Conservation (phyloP, 164 flowering plant species). For the Santalum album region DNA sequence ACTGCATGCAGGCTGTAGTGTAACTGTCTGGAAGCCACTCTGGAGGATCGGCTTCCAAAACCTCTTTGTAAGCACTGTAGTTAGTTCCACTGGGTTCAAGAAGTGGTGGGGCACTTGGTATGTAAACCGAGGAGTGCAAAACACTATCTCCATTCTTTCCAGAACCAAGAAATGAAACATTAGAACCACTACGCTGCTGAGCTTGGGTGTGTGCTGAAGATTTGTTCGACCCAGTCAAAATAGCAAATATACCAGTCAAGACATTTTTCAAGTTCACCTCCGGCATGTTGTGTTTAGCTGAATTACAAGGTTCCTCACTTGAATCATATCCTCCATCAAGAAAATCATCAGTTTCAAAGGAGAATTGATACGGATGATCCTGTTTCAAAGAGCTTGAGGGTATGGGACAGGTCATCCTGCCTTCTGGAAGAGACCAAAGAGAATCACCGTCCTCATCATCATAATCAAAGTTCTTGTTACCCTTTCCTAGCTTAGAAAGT, state of each 20-base stretch:
- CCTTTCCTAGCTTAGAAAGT: constrained; percentile 36
- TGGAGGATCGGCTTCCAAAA: constrained; percentile 85
- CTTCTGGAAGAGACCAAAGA: constrained; percentile 30
- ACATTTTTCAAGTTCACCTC: constrained; percentile 87
- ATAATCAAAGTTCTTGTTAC: constrained; percentile 16
- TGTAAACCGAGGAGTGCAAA: constrained; percentile 70
- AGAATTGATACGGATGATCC: constrained; percentile 24
- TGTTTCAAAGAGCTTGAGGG: constrained; percentile 27
- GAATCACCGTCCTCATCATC: constrained; percentile 31
- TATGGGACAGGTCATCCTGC: constrained; percentile 6
- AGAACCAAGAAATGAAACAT: constrained; percentile 65
- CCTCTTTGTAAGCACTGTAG: constrained; percentile 55
- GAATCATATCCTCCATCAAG: constrained; percentile 54
- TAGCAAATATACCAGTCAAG: constrained; percentile 65
- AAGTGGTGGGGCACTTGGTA: constrained; percentile 97
- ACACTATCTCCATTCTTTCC: constrained; percentile 75
- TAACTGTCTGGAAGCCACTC: constrained; percentile 95
- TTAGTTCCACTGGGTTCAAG: constrained; percentile 45
- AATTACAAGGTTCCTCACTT: constrained; percentile 21
- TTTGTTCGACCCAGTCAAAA: constrained; percentile 61
- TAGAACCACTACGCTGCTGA: constrained; percentile 31
- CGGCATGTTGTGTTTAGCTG: constrained; percentile 21
- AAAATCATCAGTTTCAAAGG: constrained; percentile 40
- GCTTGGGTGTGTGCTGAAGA: constrained; percentile 4
- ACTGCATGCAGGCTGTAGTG: constrained; percentile 68